Percentiles rank a stretch among this genome's conserved stretches.
These are phyloP conservation scores for Singerocomus inundabilis DNA, from an alignment of 1,284 basidiomycete genomes.

Conservation along the genomic window DNA sequence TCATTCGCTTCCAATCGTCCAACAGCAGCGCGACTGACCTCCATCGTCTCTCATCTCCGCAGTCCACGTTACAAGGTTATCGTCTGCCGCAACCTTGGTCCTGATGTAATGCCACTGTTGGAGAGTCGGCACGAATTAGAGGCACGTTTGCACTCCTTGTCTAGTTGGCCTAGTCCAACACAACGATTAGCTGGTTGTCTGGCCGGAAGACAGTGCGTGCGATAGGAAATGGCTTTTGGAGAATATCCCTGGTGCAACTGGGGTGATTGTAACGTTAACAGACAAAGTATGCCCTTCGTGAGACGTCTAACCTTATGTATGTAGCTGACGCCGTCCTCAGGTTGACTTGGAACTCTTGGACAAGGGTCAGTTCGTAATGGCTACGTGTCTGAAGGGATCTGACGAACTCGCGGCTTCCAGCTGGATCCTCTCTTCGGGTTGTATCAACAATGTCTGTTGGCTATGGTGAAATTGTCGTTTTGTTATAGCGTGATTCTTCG, in stretches of 20 bases:
- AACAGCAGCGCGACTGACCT: slow-evolving; percentile 34
- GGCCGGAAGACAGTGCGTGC: slow-evolving; percentile 66
- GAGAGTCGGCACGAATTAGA: slow-evolving; percentile 51
- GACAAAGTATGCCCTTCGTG: slow-evolving; percentile 55
- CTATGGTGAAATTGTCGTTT: slow-evolving; percentile 55
- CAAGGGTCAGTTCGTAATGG: slow-evolving; percentile 43
- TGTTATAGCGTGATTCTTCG: not conserved
- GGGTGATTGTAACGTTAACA: slow-evolving; percentile 65
- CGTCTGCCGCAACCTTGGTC: slow-evolving; percentile 66
- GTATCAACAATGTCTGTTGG: slow-evolving; percentile 92
- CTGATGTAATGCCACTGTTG: slow-evolving; percentile 68
- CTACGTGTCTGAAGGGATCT: not conserved
- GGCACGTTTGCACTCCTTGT: slow-evolving; percentile 35
- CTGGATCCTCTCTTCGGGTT: slow-evolving; percentile 69
- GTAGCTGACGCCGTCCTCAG: slow-evolving; percentile 35
- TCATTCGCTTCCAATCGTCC: slow-evolving; percentile 20
- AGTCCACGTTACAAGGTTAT: slow-evolving; percentile 53
- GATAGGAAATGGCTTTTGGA: slow-evolving; percentile 78
- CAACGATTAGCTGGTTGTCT: slow-evolving; percentile 56
- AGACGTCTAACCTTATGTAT: not conserved
- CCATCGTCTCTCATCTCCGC: slow-evolving; percentile 35
- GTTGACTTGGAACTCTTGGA: slow-evolving; percentile 74
- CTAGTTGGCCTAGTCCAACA: not conserved
- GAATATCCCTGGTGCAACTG: slow-evolving; percentile 65
- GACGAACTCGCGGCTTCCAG: slow-evolving; percentile 35